These are phyloP conservation scores for Ophiostoma sp. DNA, from an alignment of 2,329 filamentous ascomycete species.

Conservation along the genomic window DNA sequence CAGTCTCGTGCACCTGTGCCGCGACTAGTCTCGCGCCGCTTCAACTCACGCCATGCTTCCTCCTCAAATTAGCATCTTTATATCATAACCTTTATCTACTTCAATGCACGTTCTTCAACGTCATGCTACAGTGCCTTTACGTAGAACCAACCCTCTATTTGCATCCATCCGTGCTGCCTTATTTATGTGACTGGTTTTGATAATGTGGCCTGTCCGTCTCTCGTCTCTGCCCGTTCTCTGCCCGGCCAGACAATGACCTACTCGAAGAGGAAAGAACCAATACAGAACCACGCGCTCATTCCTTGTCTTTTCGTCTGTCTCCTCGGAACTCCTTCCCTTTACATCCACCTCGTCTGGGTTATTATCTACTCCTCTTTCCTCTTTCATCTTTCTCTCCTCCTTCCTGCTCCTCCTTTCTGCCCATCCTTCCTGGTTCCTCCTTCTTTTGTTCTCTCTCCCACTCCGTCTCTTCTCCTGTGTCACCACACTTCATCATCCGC, in stretches of 20 bases:
- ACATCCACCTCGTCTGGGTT: background rate
- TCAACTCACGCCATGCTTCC: background rate
- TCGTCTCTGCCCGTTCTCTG: background rate
- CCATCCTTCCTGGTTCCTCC: background rate
- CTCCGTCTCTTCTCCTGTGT: background rate
- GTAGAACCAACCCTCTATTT: background rate
- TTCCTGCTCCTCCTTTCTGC: background rate
- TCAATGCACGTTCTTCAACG: background rate
- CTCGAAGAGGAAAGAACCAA: background rate
- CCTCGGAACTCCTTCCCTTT: constrained; percentile 8
- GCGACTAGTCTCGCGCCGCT: background rate
- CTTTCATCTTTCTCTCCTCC: background rate
- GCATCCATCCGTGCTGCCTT: background rate
- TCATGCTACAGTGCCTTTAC: background rate
- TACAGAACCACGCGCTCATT: background rate
- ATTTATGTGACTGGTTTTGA: background rate
- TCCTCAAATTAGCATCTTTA: background rate
- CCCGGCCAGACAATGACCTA: background rate
- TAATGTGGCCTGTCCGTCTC: background rate
- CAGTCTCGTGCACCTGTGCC: background rate
- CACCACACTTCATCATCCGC: background rate
- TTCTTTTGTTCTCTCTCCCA: background rate
- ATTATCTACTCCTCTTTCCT: too few species aligned
- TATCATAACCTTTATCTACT: background rate
- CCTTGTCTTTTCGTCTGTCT: background rate